Evolutionary conservation across 129 eudicot species (phyloP).

Genomic region (Centella asiatica): DNA sequence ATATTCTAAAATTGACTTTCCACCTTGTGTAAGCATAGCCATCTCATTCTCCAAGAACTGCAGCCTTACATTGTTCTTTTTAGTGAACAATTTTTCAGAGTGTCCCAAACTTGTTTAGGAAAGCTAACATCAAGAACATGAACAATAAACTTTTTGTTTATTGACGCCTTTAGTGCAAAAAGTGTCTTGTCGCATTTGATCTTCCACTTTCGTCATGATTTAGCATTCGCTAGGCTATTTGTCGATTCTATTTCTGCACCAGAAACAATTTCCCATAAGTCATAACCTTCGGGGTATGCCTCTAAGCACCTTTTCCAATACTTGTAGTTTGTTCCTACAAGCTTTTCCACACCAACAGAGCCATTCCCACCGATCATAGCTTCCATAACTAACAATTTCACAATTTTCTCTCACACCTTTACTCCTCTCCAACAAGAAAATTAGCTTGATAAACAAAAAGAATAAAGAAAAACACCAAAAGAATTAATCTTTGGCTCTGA

Average conservation of each 20-base stretch:
- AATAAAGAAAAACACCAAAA: too few species aligned
- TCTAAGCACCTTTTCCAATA: background rate
- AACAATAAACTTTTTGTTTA: background rate
- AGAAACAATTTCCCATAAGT: background rate
- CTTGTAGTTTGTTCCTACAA: conserved; percentile 2
- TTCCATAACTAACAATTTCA: background rate
- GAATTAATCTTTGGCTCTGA: too few species aligned
- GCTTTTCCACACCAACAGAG: background rate
- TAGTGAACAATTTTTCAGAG: background rate
- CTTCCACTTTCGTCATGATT: background rate
- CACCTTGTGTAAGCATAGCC: background rate
- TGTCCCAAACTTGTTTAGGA: background rate
- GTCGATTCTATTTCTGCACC: background rate
- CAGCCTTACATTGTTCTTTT: background rate
- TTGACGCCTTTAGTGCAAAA: background rate
- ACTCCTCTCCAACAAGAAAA: too few species aligned
- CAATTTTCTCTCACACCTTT: too few species aligned
- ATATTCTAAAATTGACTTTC: background rate
- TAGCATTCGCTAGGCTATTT: background rate
- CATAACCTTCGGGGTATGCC: too few species aligned
- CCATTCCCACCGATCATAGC: background rate
- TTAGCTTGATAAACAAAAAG: too few species aligned
- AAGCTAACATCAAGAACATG: background rate
- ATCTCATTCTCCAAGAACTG: background rate
- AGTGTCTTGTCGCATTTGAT: background rate